Evolutionary conservation across 129 eudicot genomes (phyloP).

Genomic region (Solidago caesia): DNA sequence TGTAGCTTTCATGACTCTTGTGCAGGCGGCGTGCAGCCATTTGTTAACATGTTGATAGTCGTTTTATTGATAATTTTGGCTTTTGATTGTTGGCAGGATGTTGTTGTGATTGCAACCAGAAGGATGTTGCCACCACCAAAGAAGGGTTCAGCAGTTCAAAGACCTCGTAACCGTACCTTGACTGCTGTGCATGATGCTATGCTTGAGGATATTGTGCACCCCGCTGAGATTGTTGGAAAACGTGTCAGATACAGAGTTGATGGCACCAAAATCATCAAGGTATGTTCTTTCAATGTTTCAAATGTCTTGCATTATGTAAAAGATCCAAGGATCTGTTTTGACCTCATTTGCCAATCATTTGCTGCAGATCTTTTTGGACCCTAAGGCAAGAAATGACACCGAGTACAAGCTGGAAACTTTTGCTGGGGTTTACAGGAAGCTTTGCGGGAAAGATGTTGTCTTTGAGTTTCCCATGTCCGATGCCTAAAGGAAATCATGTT

Average conservation of each 20-base stretch:
- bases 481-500: conserved; percentile 25
- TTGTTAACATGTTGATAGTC: too few relatives aligned
- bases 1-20: not conserved
- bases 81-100: conserved; percentile 44
- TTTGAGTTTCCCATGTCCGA: conserved; percentile 61
- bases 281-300: not conserved
- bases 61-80: not conserved
- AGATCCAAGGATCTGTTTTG: too few relatives aligned
- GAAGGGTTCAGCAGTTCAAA: conserved; percentile 69
- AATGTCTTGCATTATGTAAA: not conserved
- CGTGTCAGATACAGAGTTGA: conserved; percentile 61
- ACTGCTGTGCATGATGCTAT: conserved; percentile 73
- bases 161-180: conserved; percentile 66
- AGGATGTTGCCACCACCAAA: conserved; percentile 69
- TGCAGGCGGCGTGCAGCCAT: too few relatives aligned
- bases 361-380: conserved; percentile 63
- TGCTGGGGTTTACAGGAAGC: conserved; percentile 73
- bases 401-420: conserved; percentile 83
- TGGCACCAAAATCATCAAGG: conserved; percentile 73
- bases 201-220: conserved; percentile 62
- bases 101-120: conserved; percentile 65
- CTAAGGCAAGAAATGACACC: conserved; percentile 66
- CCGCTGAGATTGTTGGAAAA: conserved; percentile 76
- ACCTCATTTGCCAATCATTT: not conserved
- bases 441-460: conserved; percentile 72